phyloP scores from a whole-genome alignment of 208 protist species.

The Trypanosoma grayi region DNA sequence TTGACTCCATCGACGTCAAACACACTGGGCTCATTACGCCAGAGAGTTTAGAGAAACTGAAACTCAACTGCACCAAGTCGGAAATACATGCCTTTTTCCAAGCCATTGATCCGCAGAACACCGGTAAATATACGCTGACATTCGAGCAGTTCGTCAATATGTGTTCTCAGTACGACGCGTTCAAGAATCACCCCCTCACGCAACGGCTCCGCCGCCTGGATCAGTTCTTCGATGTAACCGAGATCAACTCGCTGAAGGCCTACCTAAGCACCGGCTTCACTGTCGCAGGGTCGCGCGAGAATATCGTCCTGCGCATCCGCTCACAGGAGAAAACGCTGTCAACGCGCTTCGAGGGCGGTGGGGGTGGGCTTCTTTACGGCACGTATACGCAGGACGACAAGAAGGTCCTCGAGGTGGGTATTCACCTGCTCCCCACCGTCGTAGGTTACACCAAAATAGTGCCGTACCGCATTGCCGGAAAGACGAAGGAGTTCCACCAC shows the following conservation, averaged over 20 bases:
- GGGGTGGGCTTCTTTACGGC: slow-evolving; percentile 72
- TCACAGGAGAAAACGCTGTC: slow-evolving; percentile 49
- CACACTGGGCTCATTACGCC: slow-evolving; percentile 77
- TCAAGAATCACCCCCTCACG: slow-evolving; percentile 79
- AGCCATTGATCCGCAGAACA: slow-evolving; percentile 50
- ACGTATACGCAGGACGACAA: slow-evolving; percentile 44
- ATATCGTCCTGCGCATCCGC: slow-evolving; percentile 69
- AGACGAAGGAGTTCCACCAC: slow-evolving; percentile 75
- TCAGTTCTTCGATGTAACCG: slow-evolving; percentile 73
- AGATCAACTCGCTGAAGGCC: slow-evolving; percentile 52
- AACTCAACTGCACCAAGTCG: slow-evolving; percentile 52
- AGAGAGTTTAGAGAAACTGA: slow-evolving; percentile 68
- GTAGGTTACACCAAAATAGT: slow-evolving; percentile 81
- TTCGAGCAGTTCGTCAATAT: slow-evolving; percentile 85
- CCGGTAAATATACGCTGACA: slow-evolving; percentile 38
- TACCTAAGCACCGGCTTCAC: slow-evolving; percentile 82
- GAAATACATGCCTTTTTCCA: slow-evolving; percentile 71
- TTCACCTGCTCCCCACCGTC: slow-evolving; percentile 59
- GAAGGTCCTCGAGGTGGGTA: slow-evolving; percentile 67
- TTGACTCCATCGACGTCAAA: slow-evolving; percentile 79
- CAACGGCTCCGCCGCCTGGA: slow-evolving; percentile 72
- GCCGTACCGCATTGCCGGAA: slow-evolving; percentile 79
- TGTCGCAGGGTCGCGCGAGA: slow-evolving; percentile 62
- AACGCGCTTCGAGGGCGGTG: slow-evolving; percentile 62
- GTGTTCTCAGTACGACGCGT: slow-evolving; percentile 73